Percentiles rank a stretch among this genome's conserved stretches.
Conservation (phyloP, 306 rosid genomes). For the Morella rubra region DNA sequence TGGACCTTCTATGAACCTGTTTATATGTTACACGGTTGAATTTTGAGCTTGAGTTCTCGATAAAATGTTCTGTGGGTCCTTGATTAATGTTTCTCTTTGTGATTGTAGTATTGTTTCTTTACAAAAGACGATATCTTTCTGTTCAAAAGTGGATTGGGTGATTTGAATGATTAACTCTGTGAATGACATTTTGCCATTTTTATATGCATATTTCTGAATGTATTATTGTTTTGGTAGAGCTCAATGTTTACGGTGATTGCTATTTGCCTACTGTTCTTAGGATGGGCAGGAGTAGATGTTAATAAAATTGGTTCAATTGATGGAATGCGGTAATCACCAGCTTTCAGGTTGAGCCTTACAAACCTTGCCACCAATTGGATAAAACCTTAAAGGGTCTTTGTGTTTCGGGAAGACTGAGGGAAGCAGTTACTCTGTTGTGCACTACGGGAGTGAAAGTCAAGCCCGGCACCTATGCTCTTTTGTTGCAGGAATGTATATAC, state of each 20-base stretch:
- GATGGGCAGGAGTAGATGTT: slow-evolving; percentile 23
- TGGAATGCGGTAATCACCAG: slow-evolving; percentile 47
- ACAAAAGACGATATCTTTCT: background rate
- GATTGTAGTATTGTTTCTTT: background rate
- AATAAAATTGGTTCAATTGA: slow-evolving; percentile 25
- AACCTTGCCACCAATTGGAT: slow-evolving; percentile 39
- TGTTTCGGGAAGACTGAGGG: slow-evolving; percentile 55
- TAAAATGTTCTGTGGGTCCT: background rate
- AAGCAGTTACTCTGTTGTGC: slow-evolving; percentile 63
- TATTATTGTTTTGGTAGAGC: background rate
- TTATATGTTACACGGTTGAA: background rate
- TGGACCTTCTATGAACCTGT: slow-evolving; percentile 8
- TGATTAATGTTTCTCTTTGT: slow-evolving; percentile 3
- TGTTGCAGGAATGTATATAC: slow-evolving; percentile 75
- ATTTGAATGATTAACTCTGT: background rate
- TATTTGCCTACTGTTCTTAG: background rate
- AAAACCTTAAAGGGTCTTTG: slow-evolving; percentile 50
- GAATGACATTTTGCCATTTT: slow-evolving; percentile 2
- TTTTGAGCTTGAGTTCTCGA: background rate
- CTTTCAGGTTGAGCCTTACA: slow-evolving; percentile 64
- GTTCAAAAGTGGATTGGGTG: background rate
- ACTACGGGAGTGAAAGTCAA: slow-evolving; percentile 34
- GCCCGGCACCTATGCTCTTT: slow-evolving; percentile 54
- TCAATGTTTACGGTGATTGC: background rate
- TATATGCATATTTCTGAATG: background rate